These are phyloP conservation scores for Panellus pusillus DNA, from an alignment of 768 basidiomycete genomes.

Conservation along the genomic window DNA sequence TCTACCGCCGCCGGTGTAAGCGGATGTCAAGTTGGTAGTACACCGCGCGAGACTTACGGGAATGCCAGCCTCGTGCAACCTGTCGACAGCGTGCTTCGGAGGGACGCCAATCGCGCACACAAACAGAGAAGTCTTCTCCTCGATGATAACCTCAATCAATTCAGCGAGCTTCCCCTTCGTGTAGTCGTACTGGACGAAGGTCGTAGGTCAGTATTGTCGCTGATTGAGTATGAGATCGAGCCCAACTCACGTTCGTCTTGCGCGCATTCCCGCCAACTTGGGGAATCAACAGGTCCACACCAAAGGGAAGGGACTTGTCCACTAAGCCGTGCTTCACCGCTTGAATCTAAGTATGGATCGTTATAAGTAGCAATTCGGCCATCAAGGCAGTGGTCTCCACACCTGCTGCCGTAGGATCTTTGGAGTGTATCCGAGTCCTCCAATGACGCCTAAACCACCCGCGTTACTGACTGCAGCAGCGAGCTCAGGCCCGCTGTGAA, in stretches of 20 bases:
- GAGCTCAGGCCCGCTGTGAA: constrained; percentile 62
- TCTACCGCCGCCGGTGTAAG: constrained; percentile 45
- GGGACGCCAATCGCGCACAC: constrained; percentile 92
- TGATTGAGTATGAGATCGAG: background rate
- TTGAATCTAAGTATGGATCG: constrained; percentile 51
- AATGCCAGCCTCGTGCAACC: constrained; percentile 80
- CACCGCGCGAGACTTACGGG: constrained; percentile 37
- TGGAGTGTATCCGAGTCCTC: constrained; percentile 85
- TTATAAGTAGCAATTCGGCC: too few species aligned
- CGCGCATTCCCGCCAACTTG: constrained; percentile 84
- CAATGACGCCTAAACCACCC: constrained; percentile 90
- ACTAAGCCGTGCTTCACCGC: constrained; percentile 71
- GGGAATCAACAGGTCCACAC: constrained; percentile 88
- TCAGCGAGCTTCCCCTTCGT: constrained; percentile 84
- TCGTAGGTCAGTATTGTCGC: background rate
- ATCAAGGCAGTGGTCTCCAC: constrained; percentile 20
- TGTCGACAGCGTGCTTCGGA: constrained; percentile 75
- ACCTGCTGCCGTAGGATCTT: constrained; percentile 80
- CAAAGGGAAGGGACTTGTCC: constrained; percentile 80
- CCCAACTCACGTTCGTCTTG: constrained; percentile 80
- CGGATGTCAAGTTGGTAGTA: too few species aligned
- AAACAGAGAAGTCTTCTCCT: constrained; percentile 85
- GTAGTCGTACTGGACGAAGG: constrained; percentile 67
- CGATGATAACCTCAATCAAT: constrained; percentile 88
- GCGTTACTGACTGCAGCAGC: constrained; percentile 95